Conservation (phyloP, 1,284 basidiomycete genomes). For the Agaricales sp. region DNA sequence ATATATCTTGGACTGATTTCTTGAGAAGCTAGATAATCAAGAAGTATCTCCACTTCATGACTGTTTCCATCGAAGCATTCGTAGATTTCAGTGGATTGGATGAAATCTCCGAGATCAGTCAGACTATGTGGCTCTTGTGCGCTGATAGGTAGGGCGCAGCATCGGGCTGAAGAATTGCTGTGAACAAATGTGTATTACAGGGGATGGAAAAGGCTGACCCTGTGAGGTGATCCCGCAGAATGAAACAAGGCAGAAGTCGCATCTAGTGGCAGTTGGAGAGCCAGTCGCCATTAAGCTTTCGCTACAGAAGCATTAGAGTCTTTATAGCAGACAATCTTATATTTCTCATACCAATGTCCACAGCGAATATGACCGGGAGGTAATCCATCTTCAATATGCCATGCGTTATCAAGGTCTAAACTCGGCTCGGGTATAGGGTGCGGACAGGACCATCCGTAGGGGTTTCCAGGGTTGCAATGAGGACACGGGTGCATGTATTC, state of each 20-base stretch:
- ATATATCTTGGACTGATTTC: conserved; percentile 54
- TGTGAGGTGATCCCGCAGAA: conserved; percentile 71
- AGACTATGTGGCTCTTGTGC: conserved; percentile 61
- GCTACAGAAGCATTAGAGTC: conserved; percentile 22
- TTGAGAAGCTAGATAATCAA: conserved; percentile 60
- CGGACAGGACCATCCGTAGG: conserved; percentile 63
- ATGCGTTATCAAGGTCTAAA: conserved; percentile 52
- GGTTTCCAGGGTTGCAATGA: conserved; percentile 55
- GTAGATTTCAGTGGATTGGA: conserved; percentile 63
- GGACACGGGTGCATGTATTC: conserved; percentile 67
- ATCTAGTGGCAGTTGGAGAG: conserved; percentile 66
- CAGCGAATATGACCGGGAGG: conserved; percentile 69
- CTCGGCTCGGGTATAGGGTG: conserved; percentile 62
- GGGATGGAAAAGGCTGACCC: conserved; percentile 15
- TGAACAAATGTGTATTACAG: background rate
- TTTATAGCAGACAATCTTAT: conserved; percentile 4
- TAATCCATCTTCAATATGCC: conserved; percentile 59
- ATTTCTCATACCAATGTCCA: conserved; percentile 69
- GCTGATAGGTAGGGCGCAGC: conserved; percentile 43
- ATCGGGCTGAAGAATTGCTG: conserved; percentile 19
- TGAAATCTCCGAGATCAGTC: conserved; percentile 54
- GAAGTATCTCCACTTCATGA: conserved; percentile 68
- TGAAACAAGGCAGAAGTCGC: conserved; percentile 66
- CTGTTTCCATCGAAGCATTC: conserved; percentile 67
- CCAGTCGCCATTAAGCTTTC: conserved; percentile 59